A percentile compares a stretch with the other conserved stretches of the same genome.
These are phyloP conservation scores for Clitopilus passeckerianus DNA, from an alignment of 768 basidiomycete genomes.

Conservation along the genomic window DNA sequence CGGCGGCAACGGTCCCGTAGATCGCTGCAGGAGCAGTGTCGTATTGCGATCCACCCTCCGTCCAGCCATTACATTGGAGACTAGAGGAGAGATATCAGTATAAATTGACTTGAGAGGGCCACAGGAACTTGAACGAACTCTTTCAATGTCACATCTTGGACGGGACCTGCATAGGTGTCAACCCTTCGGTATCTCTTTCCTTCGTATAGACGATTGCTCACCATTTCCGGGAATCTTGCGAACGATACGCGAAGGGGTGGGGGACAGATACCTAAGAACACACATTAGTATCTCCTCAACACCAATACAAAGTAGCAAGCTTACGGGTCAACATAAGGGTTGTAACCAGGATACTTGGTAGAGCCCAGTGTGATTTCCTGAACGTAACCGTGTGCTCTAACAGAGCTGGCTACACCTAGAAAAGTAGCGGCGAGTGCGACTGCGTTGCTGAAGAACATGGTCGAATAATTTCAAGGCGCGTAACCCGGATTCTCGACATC, in stretches of 20 bases:
- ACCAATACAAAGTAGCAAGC: background rate
- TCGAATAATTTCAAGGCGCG: background rate
- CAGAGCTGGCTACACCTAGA: slow-evolving; percentile 9
- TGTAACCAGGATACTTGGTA: slow-evolving; percentile 27
- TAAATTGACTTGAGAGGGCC: background rate
- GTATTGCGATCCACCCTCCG: slow-evolving; percentile 17
- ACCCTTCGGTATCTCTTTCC: slow-evolving; percentile 2
- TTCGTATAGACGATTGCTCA: background rate
- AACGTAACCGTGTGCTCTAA: slow-evolving; percentile 31
- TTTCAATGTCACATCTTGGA: slow-evolving; percentile 30
- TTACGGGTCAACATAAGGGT: slow-evolving; percentile 32
- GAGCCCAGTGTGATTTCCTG: slow-evolving; percentile 29
- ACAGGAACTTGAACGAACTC: slow-evolving; percentile 15
- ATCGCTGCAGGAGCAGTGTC: slow-evolving; percentile 23
- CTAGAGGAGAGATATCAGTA: slow-evolving; percentile 2
- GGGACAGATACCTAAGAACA: slow-evolving; percentile 18
- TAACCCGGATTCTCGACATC: background rate
- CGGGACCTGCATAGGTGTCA: slow-evolving; percentile 13
- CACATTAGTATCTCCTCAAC: background rate
- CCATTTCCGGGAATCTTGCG: slow-evolving; percentile 31
- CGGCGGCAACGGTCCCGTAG: slow-evolving; percentile 26
- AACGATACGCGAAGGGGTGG: slow-evolving; percentile 31
- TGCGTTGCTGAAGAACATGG: background rate
- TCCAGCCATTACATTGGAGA: slow-evolving; percentile 24
- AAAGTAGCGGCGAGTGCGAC: slow-evolving; percentile 8